A percentile compares a stretch with the other conserved stretches of the same genome.
Evolutionary conservation across 31 red algal species (phyloP).

Genomic region (Odonthalia washingtoniensis): DNA sequence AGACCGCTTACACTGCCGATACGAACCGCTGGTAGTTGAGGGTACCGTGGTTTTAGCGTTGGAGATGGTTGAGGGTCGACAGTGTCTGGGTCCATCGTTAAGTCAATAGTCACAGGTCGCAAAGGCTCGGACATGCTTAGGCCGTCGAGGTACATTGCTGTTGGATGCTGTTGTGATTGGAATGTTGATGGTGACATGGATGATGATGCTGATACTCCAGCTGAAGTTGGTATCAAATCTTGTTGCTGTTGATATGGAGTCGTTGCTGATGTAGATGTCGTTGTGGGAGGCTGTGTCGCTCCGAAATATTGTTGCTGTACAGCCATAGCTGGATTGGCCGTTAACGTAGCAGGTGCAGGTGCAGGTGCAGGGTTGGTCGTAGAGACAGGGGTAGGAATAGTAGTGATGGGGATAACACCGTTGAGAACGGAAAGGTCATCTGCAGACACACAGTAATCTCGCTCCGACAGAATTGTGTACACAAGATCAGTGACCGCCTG

Average conservation of each 20-base stretch:
- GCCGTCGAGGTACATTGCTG: background rate
- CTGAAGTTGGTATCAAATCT: background rate
- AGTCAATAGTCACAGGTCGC: background rate
- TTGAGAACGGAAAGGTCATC: slow-evolving; percentile 59
- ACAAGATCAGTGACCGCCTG: slow-evolving; percentile 94
- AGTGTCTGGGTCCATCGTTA: background rate
- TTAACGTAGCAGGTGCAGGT: too few species aligned
- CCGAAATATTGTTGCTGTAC: background rate
- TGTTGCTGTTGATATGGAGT: too few species aligned
- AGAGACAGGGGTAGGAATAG: background rate
- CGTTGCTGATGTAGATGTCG: too few species aligned
- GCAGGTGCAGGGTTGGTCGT: background rate
- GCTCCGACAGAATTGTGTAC: slow-evolving; percentile 85
- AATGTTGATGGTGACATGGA: background rate
- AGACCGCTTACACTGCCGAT: slow-evolving; percentile 95
- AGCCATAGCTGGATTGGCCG: background rate
- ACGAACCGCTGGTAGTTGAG: slow-evolving; percentile 94
- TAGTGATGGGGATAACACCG: background rate
- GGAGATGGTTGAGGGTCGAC: background rate
- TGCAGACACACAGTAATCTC: slow-evolving; percentile 55
- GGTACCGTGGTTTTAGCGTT: slow-evolving; percentile 57
- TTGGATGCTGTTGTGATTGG: background rate
- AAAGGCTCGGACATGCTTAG: slow-evolving; percentile 19
- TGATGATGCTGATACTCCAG: background rate
- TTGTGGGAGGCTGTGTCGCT: too few species aligned